Conservation (phyloP, 2,329 filamentous ascomycete species). For the Penicillium sclerotigenum region DNA sequence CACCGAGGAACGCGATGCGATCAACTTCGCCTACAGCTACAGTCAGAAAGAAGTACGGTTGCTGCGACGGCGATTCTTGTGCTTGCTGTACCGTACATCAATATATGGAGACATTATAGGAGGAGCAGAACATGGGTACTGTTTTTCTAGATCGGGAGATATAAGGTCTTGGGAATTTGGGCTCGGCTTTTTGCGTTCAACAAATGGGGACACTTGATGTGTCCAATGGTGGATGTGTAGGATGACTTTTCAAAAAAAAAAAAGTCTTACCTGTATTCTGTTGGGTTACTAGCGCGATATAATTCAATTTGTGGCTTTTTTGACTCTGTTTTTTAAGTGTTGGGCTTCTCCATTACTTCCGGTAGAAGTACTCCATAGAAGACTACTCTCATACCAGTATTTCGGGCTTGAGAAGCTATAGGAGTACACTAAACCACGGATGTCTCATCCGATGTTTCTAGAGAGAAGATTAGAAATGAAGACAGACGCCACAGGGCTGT, state of each 20-base stretch:
- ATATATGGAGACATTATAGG: conserved; percentile 28
- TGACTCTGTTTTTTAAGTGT: background rate
- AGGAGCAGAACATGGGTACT: conserved; percentile 31
- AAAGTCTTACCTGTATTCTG: background rate
- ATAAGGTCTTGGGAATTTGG: background rate
- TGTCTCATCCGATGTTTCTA: background rate
- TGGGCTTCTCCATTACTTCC: background rate
- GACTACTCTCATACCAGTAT: background rate
- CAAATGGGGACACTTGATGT: background rate
- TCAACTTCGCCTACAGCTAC: conserved; percentile 37
- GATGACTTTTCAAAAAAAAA: background rate
- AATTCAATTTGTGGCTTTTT: background rate
- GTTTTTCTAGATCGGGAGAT: background rate
- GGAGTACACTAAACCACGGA: too few species aligned
- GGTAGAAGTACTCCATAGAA: background rate
- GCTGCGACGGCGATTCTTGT: conserved; percentile 26
- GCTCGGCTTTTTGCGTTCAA: background rate
- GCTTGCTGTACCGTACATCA: conserved; percentile 25
- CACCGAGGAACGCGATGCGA: conserved; percentile 29
- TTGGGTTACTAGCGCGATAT: background rate
- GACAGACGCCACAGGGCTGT: conserved; percentile 1
- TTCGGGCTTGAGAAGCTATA: background rate
- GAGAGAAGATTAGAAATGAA: background rate
- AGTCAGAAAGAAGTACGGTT: conserved; percentile 33
- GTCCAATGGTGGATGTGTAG: background rate